Percentiles rank a stretch among this genome's conserved stretches.
These are phyloP conservation scores for Raddia guianensis DNA, from an alignment of 176 grass and related monocot species.

Conservation along the genomic window DNA sequence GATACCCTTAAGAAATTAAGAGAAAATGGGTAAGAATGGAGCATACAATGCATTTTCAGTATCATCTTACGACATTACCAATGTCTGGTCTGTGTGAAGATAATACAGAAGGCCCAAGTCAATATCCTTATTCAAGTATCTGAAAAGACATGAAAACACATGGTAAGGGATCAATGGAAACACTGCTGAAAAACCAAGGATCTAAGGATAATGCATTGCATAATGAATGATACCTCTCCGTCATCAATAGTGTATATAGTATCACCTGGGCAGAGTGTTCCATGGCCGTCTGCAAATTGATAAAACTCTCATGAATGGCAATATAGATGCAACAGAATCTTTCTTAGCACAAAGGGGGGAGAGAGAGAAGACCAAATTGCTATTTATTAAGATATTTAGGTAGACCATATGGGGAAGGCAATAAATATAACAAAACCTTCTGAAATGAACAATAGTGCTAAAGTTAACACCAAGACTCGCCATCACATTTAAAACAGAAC, in stretches of 20 bases:
- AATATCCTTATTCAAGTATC: constrained; percentile 85
- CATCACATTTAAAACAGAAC: constrained; percentile 18
- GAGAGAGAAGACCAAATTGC: not conserved
- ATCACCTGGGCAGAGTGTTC: constrained; percentile 94
- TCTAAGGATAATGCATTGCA: constrained; percentile 19
- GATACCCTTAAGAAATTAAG: constrained; percentile 67
- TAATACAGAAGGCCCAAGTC: constrained; percentile 93
- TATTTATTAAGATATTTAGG: constrained; percentile 13
- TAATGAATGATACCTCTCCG: constrained; percentile 68
- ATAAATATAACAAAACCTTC: constrained; percentile 26
- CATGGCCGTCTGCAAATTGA: constrained; percentile 62
- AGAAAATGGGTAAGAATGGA: constrained; percentile 29
- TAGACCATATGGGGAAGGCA: constrained; percentile 13
- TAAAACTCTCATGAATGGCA: constrained; percentile 24
- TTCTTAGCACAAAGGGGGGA: not conserved
- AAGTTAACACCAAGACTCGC: constrained; percentile 14
- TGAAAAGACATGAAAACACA: constrained; percentile 47
- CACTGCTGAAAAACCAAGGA: constrained; percentile 32
- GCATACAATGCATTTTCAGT: constrained; percentile 35
- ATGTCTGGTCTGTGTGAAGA: constrained; percentile 84
- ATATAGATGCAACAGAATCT: constrained; percentile 33
- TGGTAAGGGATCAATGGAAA: constrained; percentile 30
- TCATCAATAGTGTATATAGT: constrained; percentile 92
- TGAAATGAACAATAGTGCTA: constrained; percentile 30
- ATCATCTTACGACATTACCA: constrained; percentile 61